Conservation (phyloP, 306 rosid species). For the Cicer chorassanicum region DNA sequence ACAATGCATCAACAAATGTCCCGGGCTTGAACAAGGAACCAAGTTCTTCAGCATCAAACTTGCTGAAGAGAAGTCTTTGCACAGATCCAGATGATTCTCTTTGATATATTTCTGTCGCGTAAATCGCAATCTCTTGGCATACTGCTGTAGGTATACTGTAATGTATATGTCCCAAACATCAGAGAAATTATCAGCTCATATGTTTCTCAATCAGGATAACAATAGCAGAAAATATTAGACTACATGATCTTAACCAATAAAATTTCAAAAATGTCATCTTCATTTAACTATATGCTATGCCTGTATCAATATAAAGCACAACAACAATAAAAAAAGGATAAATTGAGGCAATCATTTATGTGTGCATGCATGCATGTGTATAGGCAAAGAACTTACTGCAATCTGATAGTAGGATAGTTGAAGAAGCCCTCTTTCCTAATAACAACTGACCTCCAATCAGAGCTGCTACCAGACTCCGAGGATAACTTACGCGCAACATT, state of each 20-base stretch:
- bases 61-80: conserved; percentile 70
- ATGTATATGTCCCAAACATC: conserved; percentile 33
- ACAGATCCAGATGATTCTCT: conserved; percentile 68
- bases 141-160: conserved; percentile 79
- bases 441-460: conserved; percentile 85
- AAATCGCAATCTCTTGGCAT: conserved; percentile 53
- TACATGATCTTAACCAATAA: conserved; percentile 12
- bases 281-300: no score
- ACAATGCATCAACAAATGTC: conserved; percentile 71
- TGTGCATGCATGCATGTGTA: background rate
- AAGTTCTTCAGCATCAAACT: conserved; percentile 76
- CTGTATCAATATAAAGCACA: background rate
- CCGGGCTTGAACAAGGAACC: conserved; percentile 66
- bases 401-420: conserved; percentile 81
- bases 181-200: conserved; percentile 30
- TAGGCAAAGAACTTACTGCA: conserved; percentile 75
- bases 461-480: conserved; percentile 65
- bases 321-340: conserved; percentile 9
- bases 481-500: conserved; percentile 57
- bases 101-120: conserved; percentile 84
- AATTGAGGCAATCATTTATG: conserved; percentile 15
- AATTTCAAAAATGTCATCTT: background rate
- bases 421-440: conserved; percentile 66
- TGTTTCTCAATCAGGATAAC: conserved; percentile 9
- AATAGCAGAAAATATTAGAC: no score